Conservation (phyloP, 495 filamentous ascomycete species). For the Xanthoparmelia taractica region DNA sequence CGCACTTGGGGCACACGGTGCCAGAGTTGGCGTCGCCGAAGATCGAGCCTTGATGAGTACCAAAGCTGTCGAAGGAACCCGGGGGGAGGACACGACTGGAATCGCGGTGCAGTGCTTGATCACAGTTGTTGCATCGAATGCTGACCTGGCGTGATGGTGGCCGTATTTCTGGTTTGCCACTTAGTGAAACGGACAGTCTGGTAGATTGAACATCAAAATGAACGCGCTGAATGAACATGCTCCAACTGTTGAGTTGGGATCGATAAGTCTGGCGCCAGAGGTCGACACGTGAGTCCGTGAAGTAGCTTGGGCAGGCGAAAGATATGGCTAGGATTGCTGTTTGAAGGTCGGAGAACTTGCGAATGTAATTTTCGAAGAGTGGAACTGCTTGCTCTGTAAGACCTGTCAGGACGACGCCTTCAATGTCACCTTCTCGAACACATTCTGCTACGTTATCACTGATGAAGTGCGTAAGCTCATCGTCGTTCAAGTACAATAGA, state of each 20-base stretch:
- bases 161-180: slow-evolving; percentile 55
- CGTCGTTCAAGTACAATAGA: slow-evolving; percentile 72
- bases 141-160: slow-evolving; percentile 69
- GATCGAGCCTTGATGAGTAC: slow-evolving; percentile 30
- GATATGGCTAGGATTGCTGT: slow-evolving; percentile 81
- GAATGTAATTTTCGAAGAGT: slow-evolving; percentile 79
- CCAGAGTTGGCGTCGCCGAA: slow-evolving; percentile 27
- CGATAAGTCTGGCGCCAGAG: slow-evolving; percentile 80
- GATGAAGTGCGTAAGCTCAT: slow-evolving; percentile 66
- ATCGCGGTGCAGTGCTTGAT: slow-evolving; percentile 37
- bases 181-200: slow-evolving; percentile 49
- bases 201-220: slow-evolving; percentile 51
- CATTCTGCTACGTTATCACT: slow-evolving; percentile 51
- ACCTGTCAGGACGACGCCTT: slow-evolving; percentile 82
- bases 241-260: slow-evolving; percentile 68
- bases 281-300: slow-evolving; percentile 66
- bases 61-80: slow-evolving; percentile 28
- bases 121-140: slow-evolving; percentile 78
- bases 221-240: slow-evolving; percentile 55
- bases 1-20: slow-evolving; percentile 74
- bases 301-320: slow-evolving; percentile 70
- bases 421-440: slow-evolving; percentile 70
- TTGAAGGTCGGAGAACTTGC: slow-evolving; percentile 80
- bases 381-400: slow-evolving; percentile 70
- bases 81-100: slow-evolving; percentile 25